Evolutionary conservation across 306 rosid genomes (phyloP), one percentile per base, ranked within the genome.

Genomic region (Gastrolobium villosum): DNA sequence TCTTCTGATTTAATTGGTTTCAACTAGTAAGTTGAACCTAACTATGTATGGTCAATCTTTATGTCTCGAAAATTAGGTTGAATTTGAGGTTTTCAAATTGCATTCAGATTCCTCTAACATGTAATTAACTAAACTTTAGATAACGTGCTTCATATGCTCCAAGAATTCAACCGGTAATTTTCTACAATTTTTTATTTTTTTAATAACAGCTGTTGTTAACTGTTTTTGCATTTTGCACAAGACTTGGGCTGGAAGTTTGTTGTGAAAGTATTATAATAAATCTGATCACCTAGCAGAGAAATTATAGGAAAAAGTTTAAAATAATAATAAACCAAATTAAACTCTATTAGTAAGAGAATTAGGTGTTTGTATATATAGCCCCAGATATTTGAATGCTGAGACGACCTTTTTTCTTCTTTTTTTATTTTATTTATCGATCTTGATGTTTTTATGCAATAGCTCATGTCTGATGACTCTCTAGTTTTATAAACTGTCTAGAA

Each of bases 401-500:
- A 50, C 20, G 1, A 1, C 32, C 9, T 30, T 37, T 74, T 59
- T 39, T 74, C 68, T 26, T 10, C 2, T 11, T 5, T 7, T 7
- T 37, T 52, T 61, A 20, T 39, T 13, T 48, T 11, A 43, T 64
- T 54, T 57, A 20, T 55, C 43, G 11, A 15, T 76, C 49, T 54
- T 39, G 20, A 52, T 61, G 46, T 75, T 79, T 79, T 20, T 41
- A 40, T 65, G 64, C 57, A 45, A 9, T 50, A 35, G 20, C 41
- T 49, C 11, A 10, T n/a, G 32, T 74, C 52, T 35, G 48, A 43
- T 63, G 54, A 55, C 55, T 31, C 54, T 62, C 31, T 39, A 41
- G 54, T 61, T 48, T 87, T 75, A 40, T 76, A 43, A 37, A 66
- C 11, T 56, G 45, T 52, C 9, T 69, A 36, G 68, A 80, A 77